Evolutionary conservation across 2,329 filamentous ascomycete species (phyloP).

Genomic region (Venturia effusa): DNA sequence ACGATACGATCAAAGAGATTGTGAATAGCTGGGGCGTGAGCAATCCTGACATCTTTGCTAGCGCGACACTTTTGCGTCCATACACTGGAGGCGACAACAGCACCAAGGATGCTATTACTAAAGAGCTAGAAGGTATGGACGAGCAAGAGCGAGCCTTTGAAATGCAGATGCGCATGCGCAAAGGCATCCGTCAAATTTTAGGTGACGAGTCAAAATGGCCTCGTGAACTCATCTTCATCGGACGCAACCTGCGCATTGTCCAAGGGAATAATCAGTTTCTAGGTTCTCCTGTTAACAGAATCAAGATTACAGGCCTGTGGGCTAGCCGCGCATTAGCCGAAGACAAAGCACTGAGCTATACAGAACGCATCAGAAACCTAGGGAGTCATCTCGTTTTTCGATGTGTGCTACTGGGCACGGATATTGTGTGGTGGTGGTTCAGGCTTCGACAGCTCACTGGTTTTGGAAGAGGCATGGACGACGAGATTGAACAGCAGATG

Average conservation of each 20-base stretch:
- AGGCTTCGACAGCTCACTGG: conserved; percentile 69
- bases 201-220: conserved; percentile 83
- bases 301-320: conserved; percentile 92
- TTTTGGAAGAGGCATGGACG: conserved; percentile 77
- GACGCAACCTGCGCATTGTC: conserved; percentile 83
- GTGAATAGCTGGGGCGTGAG: conserved; percentile 77
- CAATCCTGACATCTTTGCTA: conserved; percentile 83
- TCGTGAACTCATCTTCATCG: conserved; percentile 83
- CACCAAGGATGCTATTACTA: conserved; percentile 48
- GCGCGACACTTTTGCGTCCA: conserved; percentile 77
- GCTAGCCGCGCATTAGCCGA: conserved; percentile 75
- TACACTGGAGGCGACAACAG: conserved; percentile 75
- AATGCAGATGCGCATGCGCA: conserved; percentile 63
- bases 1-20: conserved; percentile 61
- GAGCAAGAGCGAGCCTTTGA: conserved; percentile 56
- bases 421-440: conserved; percentile 74
- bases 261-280: conserved; percentile 89
- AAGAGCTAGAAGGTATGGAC: conserved; percentile 42
- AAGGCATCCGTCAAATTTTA: conserved; percentile 68
- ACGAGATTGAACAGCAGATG: conserved; percentile 85
- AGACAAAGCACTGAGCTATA: conserved; percentile 51
- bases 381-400: conserved; percentile 76
- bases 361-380: conserved; percentile 56
- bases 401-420: conserved; percentile 61
- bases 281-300: conserved; percentile 75